Percentiles rank a stretch among this genome's conserved stretches.
phyloP scores from a whole-genome alignment of 179 eudicot species.

The Sideroxylon spinosum region DNA sequence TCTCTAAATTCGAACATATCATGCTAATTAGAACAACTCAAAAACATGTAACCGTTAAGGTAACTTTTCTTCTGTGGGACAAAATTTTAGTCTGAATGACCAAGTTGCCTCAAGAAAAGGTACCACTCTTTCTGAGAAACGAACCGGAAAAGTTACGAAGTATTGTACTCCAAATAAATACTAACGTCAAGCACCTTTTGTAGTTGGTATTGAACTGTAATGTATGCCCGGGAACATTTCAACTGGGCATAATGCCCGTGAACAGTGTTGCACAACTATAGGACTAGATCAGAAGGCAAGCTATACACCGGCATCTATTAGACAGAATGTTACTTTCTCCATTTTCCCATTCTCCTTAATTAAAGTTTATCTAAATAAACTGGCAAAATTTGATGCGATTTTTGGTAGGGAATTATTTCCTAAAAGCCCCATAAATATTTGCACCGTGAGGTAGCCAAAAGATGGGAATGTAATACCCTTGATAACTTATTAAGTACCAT shows the following conservation, averaged over 20 bases:
- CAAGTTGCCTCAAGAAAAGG: neutral
- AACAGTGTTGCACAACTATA: neutral
- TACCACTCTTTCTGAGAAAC: neutral
- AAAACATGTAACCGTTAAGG: neutral
- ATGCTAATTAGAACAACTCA: neutral
- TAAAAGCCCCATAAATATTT: too few species aligned
- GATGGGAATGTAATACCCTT: neutral
- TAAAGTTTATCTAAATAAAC: neutral
- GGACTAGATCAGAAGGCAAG: neutral
- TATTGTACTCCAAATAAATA: neutral
- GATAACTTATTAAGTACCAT: neutral
- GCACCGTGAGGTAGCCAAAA: neutral
- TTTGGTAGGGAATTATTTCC: constrained; percentile 9
- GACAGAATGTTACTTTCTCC: neutral
- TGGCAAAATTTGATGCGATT: neutral
- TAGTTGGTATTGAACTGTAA: neutral
- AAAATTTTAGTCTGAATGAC: neutral
- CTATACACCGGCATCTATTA: neutral
- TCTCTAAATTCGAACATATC: neutral
- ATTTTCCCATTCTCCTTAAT: neutral
- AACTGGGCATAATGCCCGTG: neutral
- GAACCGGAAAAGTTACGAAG: neutral
- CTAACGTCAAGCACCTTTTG: neutral
- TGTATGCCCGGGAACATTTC: neutral
- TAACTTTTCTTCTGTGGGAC: neutral